Evolutionary conservation across 164 flowering plant genomes (phyloP).

Genomic region (Vitis labrusca): DNA sequence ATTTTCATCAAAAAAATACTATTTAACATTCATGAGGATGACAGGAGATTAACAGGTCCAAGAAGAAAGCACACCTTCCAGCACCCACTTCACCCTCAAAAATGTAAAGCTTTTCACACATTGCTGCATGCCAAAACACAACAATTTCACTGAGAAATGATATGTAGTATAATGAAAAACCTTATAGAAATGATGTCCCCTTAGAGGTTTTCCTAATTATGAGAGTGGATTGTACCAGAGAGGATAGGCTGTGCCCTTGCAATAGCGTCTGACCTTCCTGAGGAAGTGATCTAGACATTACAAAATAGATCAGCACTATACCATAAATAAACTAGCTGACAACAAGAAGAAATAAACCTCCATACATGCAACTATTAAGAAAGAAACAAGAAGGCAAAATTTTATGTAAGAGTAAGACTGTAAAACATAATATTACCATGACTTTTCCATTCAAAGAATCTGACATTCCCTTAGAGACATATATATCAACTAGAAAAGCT

Average conservation of each 20-base stretch:
- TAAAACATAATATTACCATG: conserved; percentile 45
- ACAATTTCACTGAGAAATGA: conserved; percentile 1
- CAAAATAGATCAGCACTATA: conserved; percentile 7
- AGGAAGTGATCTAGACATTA: conserved; percentile 51
- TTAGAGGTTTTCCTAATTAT: background rate
- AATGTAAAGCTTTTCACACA: conserved; percentile 62
- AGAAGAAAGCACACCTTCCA: conserved; percentile 66
- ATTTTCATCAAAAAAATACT: background rate
- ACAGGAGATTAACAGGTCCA: background rate
- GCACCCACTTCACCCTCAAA: conserved; percentile 76
- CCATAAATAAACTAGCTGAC: background rate
- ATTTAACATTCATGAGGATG: background rate
- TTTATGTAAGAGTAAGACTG: background rate
- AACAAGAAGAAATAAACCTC: background rate
- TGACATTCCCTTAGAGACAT: conserved; percentile 57
- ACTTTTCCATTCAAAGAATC: conserved; percentile 53
- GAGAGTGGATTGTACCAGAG: conserved; percentile 42
- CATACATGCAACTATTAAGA: background rate
- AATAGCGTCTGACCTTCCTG: conserved; percentile 75
- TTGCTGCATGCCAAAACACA: conserved; percentile 53
- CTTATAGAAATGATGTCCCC: background rate
- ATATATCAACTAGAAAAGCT: conserved; percentile 56
- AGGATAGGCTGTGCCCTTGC: conserved; percentile 71
- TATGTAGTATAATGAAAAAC: background rate
- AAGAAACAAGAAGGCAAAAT: background rate